Evolutionary conservation across 208 protist species (phyloP).

Genomic region (Wallacemonas rigidus): DNA sequence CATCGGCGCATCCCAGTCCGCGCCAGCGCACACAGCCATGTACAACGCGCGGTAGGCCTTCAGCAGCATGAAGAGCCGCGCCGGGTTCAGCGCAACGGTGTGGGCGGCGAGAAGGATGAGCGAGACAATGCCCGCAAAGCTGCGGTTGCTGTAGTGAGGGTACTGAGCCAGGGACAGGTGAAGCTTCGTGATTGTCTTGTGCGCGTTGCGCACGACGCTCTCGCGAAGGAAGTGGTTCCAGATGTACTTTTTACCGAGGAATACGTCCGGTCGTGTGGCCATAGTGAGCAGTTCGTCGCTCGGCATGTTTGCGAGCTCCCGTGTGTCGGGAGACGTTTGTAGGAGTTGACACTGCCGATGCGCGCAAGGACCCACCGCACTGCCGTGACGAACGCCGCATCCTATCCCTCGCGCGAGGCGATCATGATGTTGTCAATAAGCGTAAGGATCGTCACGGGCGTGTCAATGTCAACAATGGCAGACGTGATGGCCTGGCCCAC

Average conservation of each 20-base stretch:
- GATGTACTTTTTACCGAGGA: conserved; percentile 35
- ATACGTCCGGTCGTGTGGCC: conserved; percentile 11
- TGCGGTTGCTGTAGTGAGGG: conserved; percentile 4
- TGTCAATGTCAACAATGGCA: conserved; percentile 29
- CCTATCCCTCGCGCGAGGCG: conserved; percentile 26
- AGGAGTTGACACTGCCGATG: conserved; percentile 26
- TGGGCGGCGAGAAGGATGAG: conserved; percentile 10
- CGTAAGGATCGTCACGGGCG: conserved; percentile 21
- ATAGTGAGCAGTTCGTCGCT: conserved; percentile 19
- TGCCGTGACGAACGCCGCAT: conserved; percentile 22
- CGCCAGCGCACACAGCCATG: too few species aligned
- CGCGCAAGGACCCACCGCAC: conserved; percentile 20
- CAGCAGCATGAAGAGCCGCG: conserved; percentile 17
- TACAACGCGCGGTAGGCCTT: conserved; percentile 15
- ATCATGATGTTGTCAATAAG: conserved; percentile 40
- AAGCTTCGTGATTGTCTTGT: conserved; percentile 36
- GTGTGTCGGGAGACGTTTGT: conserved; percentile 24
- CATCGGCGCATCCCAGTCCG: too few species aligned
- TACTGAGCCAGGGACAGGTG: conserved; percentile 3
- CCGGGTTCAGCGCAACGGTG: conserved; percentile 21
- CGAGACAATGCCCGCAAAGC: background rate
- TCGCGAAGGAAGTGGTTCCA: conserved; percentile 14
- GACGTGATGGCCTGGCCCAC: conserved; percentile 26
- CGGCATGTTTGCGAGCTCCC: conserved; percentile 17
- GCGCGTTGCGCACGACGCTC: conserved; percentile 26